phyloP scores from a whole-genome alignment of 768 basidiomycete genomes.

The Tricholoma sp. region DNA sequence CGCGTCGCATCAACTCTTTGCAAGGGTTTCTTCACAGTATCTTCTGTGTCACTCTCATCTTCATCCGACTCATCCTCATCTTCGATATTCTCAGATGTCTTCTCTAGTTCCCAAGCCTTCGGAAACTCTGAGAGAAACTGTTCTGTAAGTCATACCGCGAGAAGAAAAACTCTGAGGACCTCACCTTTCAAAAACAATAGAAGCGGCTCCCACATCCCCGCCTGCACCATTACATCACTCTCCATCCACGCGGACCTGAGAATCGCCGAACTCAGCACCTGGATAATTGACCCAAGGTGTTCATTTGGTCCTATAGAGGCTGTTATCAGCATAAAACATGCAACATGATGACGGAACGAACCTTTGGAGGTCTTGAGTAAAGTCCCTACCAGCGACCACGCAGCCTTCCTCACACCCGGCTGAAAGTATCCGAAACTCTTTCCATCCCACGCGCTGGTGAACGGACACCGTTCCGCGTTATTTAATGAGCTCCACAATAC shows the following conservation, averaged over 20 bases:
- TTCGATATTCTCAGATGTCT: conserved; percentile 25
- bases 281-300: conserved; percentile 27
- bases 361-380: conserved; percentile 44
- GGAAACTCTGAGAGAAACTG: conserved; percentile 45
- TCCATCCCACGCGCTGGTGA: conserved; percentile 24
- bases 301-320: conserved; percentile 7
- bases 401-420: conserved; percentile 66
- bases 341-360: conserved; percentile 13
- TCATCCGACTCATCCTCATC: conserved; percentile 20
- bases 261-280: conserved; percentile 48
- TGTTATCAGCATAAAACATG: neutral
- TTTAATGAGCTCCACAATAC: conserved; percentile 58
- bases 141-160: neutral
- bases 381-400: conserved; percentile 54
- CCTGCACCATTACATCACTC: conserved; percentile 62
- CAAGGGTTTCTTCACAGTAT: conserved; percentile 11
- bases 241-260: conserved; percentile 71
- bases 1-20: conserved; percentile 2
- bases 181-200: conserved; percentile 69
- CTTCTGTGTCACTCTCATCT: conserved; percentile 28
- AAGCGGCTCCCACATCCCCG: conserved; percentile 64
- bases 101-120: conserved; percentile 57
- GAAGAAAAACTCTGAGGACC: conserved; percentile 10
- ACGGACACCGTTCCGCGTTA: conserved; percentile 36
- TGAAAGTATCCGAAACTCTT: conserved; percentile 58